Percentiles rank a stretch among this genome's conserved stretches.
Evolutionary conservation across 169 alveolate genomes (phyloP).

Genomic region (Plasmodium relictum): DNA sequence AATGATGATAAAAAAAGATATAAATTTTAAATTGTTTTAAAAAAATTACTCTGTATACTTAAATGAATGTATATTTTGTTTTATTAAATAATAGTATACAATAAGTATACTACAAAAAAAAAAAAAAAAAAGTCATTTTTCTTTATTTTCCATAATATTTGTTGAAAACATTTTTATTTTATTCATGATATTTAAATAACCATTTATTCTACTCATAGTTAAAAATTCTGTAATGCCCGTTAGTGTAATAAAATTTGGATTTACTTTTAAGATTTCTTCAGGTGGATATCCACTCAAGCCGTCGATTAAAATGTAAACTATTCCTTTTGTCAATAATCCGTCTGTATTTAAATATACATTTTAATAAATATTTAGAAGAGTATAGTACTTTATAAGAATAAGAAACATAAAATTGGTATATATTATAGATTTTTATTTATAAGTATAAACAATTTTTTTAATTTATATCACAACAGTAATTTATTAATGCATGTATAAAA

Average conservation of each 20-base stretch:
- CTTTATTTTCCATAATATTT: conserved; percentile 31
- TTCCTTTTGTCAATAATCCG: conserved; percentile 74
- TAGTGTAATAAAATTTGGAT: conserved; percentile 62
- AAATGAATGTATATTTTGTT: too few relatives aligned
- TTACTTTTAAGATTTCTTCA: conserved; percentile 56
- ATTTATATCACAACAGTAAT: too few relatives aligned
- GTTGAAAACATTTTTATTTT: conserved; percentile 56
- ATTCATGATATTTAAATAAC: conserved; percentile 74
- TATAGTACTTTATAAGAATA: too few relatives aligned
- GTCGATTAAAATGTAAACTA: conserved; percentile 68
- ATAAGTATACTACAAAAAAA: not conserved
- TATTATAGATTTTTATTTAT: too few relatives aligned
- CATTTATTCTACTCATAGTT: conserved; percentile 78
- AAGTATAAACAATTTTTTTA: too few relatives aligned
- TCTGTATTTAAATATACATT: conserved; percentile 11
- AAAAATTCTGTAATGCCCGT: conserved; percentile 75
- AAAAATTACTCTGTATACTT: too few relatives aligned
- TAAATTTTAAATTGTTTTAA: too few relatives aligned
- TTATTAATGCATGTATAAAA: too few relatives aligned
- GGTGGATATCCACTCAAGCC: conserved; percentile 77
- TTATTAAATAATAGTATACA: not conserved
- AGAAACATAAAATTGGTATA: not conserved
- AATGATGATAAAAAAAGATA: too few relatives aligned
- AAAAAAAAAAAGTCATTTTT: conserved; percentile 23
- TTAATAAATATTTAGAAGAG: not conserved